Base-by-base conservation (phyloP, 148 eudicot species). In the Tetragonia tetragonoides region DNA sequence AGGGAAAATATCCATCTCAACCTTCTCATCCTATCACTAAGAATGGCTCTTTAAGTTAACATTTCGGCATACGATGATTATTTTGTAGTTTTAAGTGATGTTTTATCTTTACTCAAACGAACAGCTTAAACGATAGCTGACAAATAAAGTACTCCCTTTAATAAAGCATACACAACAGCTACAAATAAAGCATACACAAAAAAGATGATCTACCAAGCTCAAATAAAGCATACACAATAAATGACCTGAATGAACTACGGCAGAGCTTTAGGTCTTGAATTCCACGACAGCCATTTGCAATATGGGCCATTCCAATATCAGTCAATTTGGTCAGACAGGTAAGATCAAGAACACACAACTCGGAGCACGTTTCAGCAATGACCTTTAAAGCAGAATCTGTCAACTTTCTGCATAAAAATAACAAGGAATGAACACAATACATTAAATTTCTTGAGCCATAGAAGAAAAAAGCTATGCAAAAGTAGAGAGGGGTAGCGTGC, bases 221-320 rank as follows among this genome's bases (percentile, higher is more conserved):
- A 57, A 70, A 28, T 24, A 78, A 81, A 74, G 53, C 44, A 73
- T 39, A 38, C 2, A 74, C 18, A 61, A n/a, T 28, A 72, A 70
- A 66, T 21, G 84, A 92, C 99, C 97, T 93, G 90, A 95, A 93
- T 56, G 82, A 23, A 77, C 86, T 90, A 59, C 93, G 92, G 80
- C 93, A 81, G 4, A 93, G 79, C 66, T 85, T 85, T 54, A 95
- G 80, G 17, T 70, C 80, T 73, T 83, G 80, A 76, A 95, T 85
- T 41, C 65, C 70, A 73, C 66, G 85, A 71, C 97, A 93, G 70
- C 97, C 96, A 88, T 90, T 93, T 20, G 97, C 90, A 81, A 95
- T 87, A 80, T 90, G 78, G 68, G 86, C 92, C 66, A 95, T 68
- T 34, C 93, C 84, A 83, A 79, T 20, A 82, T 95, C 97, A 1